Evolutionary conservation across 2,329 filamentous ascomycete species (phyloP).

Genomic region (Nemania bipapillata): DNA sequence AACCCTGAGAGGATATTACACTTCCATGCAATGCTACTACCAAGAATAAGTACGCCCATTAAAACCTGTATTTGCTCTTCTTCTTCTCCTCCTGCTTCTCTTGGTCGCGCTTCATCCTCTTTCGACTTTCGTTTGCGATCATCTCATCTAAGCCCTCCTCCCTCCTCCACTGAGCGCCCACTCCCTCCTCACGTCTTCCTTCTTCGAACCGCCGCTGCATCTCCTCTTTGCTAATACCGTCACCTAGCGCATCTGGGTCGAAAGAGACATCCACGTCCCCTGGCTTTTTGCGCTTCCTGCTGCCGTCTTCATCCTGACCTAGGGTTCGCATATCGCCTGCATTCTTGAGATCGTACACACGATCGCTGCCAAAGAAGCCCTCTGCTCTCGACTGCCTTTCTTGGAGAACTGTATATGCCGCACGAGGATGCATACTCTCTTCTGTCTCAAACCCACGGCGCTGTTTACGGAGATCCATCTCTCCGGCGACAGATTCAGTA

Average conservation of each 20-base stretch:
- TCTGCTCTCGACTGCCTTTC: conserved; percentile 86
- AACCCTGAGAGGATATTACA: neutral
- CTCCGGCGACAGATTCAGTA: conserved; percentile 78
- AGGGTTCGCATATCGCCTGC: conserved; percentile 72
- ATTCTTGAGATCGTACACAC: conserved; percentile 85
- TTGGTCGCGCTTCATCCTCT: conserved; percentile 87
- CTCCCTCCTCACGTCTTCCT: conserved; percentile 72
- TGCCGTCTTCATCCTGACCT: conserved; percentile 78
- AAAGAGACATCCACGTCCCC: conserved; percentile 94
- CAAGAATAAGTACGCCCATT: conserved; percentile 33
- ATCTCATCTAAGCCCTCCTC: conserved; percentile 94
- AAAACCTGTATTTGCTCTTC: conserved; percentile 61
- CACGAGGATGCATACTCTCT: conserved; percentile 76
- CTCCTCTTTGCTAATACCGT: conserved; percentile 84
- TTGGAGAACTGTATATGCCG: conserved; percentile 88
- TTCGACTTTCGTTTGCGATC: conserved; percentile 92
- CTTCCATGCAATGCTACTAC: neutral
- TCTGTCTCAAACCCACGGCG: conserved; percentile 88
- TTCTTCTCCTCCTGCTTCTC: conserved; percentile 76
- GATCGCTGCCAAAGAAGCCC: conserved; percentile 96
- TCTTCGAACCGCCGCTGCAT: conserved; percentile 82
- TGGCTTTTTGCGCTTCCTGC: conserved; percentile 89
- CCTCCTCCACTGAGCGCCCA: conserved; percentile 74
- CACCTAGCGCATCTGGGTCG: conserved; percentile 81
- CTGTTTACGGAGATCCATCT: conserved; percentile 91